These are phyloP conservation scores for Penicillium mononematosum DNA, from an alignment of 495 filamentous ascomycete genomes.

Conservation along the genomic window DNA sequence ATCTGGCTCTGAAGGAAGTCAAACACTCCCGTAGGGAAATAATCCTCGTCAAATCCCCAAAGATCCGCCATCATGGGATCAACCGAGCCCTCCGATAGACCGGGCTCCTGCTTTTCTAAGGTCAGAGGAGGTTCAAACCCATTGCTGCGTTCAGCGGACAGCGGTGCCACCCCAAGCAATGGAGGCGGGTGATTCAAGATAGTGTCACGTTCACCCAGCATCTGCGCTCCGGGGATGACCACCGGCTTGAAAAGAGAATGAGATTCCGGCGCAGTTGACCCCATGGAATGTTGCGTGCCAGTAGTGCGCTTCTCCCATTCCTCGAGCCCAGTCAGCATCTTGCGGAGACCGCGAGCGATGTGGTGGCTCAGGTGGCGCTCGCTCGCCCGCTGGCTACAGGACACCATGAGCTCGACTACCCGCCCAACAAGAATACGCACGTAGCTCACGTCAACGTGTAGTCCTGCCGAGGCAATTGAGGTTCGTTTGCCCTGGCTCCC, in stretches of 20 bases:
- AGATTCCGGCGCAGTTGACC: conserved; percentile 25
- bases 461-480: conserved; percentile 47
- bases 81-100: conserved; percentile 45
- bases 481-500: conserved; percentile 32
- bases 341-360: conserved; percentile 51
- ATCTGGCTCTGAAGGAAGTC: conserved; percentile 52
- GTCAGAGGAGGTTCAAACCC: conserved; percentile 27
- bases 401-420: conserved; percentile 49
- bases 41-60: conserved; percentile 51
- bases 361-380: conserved; percentile 56
- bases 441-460: conserved; percentile 41
- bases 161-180: conserved; percentile 42
- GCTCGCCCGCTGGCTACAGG: conserved; percentile 48
- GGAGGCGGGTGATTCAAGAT: conserved; percentile 44
- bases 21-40: conserved; percentile 50
- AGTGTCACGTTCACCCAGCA: conserved; percentile 42
- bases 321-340: conserved; percentile 51
- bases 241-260: conserved; percentile 43
- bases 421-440: conserved; percentile 46
- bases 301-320: conserved; percentile 47
- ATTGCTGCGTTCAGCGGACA: conserved; percentile 46
- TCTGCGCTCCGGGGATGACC: conserved; percentile 41
- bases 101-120: conserved; percentile 31
- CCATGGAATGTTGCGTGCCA: conserved; percentile 21
- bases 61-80: conserved; percentile 51